Evolutionary conservation across 2,329 filamentous ascomycete species (phyloP), one percentile per base, ranked within the genome.

Genomic region (Neonectria hederae): DNA sequence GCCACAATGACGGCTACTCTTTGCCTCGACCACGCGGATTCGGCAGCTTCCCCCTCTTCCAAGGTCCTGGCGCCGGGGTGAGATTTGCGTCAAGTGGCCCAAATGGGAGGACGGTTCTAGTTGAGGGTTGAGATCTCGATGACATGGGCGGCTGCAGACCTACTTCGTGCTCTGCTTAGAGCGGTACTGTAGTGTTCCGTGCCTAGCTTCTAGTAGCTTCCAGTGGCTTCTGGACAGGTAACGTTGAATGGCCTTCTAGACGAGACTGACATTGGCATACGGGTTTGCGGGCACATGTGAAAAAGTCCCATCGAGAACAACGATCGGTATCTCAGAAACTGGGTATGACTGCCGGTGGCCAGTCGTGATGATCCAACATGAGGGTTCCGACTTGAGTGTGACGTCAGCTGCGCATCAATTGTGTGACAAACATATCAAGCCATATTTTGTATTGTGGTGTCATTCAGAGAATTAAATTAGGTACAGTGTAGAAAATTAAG

Each of bases 1-100:
- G 53, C 62, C 60, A 65, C 65, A 65, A 62, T 66, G 65, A 67
- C 70, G 69, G 62, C 59, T 55, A 61, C 62, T 59, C 35, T 53
- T 56, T 9, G 43, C 46, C 24, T 49, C 59, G 42, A 32, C 42
- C 30, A 49, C 13, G 58, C 54, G 51, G 26, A 40, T 13, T 26
- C 54, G 17, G 17, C 21, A 40, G 21, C 14, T 42, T 38, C 22
- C 22, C 21, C 21, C 35, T 28, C 46, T 54, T n/a, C 38, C 35
- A 54, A n/a, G 49, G 30, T 8, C 14, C 13, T 35, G 26, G 38
- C 40, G 21, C 49, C 14, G 22, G 38, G 38, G 5, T n/a, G 13
- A 42, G 9, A 40, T 40, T 43, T 46, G 28, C 26, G 13, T 13
- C 30, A 42, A 40, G 51, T 54, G 58, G 48, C 51, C 22, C 51